Conservation (phyloP, 495 filamentous ascomycete genomes). For the Mycothermus thermophilus region DNA sequence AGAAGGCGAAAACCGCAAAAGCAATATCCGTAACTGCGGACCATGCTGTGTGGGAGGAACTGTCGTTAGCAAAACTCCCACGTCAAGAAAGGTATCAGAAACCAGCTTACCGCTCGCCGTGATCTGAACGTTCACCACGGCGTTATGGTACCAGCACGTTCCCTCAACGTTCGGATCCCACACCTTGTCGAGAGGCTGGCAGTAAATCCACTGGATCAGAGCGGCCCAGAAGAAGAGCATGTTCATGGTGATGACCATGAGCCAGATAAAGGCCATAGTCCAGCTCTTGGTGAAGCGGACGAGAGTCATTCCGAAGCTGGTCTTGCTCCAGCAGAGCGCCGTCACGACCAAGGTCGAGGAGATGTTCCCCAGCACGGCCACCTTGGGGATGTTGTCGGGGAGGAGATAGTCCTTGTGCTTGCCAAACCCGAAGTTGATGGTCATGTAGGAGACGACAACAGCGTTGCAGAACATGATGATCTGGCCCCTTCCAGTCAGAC, state of each 20-base stretch:
- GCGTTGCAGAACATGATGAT: background rate
- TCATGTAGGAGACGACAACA: background rate
- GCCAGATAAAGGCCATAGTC: slow-evolving; percentile 9
- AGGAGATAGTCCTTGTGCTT: background rate
- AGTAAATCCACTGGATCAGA: slow-evolving; percentile 23
- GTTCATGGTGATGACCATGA: slow-evolving; percentile 24
- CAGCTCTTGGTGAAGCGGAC: slow-evolving; percentile 5
- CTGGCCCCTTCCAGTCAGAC: background rate
- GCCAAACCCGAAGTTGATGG: background rate
- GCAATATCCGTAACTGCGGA: slow-evolving; percentile 19
- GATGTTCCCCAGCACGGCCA: background rate
- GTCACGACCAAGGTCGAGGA: slow-evolving; percentile 1
- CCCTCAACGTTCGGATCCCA: slow-evolving; percentile 16
- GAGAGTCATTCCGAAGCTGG: slow-evolving; percentile 15
- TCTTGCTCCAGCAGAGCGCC: slow-evolving; percentile 17
- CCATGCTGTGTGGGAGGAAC: slow-evolving; percentile 7
- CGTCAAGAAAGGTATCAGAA: too few relatives aligned
- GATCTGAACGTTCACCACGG: slow-evolving; percentile 1
- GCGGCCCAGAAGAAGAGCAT: slow-evolving; percentile 19
- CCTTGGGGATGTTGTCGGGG: background rate
- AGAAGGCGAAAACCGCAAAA: slow-evolving; percentile 18
- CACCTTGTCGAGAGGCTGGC: slow-evolving; percentile 17
- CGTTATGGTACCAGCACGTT: slow-evolving; percentile 15
- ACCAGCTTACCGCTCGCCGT: background rate
- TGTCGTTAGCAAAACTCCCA: background rate